Base-by-base conservation (phyloP, 768 basidiomycete genomes). In the Ephemerocybe angulata region DNA sequence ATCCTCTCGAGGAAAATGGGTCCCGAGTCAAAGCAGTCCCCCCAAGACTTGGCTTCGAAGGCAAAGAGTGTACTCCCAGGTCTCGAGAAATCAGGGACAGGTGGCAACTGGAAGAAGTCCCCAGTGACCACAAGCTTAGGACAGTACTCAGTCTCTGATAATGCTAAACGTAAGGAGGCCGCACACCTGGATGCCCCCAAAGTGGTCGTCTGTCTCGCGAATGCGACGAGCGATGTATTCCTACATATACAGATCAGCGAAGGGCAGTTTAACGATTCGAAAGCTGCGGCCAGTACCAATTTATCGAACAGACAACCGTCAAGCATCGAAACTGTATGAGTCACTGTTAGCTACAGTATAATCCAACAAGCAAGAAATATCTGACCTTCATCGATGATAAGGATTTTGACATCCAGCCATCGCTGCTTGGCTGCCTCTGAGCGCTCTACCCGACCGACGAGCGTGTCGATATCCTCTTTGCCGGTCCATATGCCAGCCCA, bases 51-150 rank as follows among this genome's bases (percentile, higher is more conserved):
- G 0, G 88, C 85, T 57, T 87, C 81, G 61, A 92, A 92, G 8
- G 84, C 80, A 63, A 84, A 90, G 2, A 68, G 72, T 70, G 31
- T 65, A 28, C 8, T 68, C 30, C 31, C 70, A 59, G 47, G 63
- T 72, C 50, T 70, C 57, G n/a, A n/a, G n/a, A n/a, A n/a, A n/a
- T 77, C 75, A 3, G 76, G 72, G 1, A 91, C 86, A 1, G 89
- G 89, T 1, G 89, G 88, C 0, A 92, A 72, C 66, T 92, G 88
- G 66, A 87, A 90, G 66, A 90, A 91, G 66, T 92, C 89, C 0
- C 89, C 89, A 1, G 85, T 84, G 6, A 90, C 66, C 28, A 90
- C 76, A 46, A 90, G 77, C 85, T 89, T 56, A 4, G 3, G n/a
- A 19, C 2, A 40, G 27, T n/a, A n/a, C n/a, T n/a, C n/a, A n/a